These are phyloP conservation scores for Cladosporium sp. DNA, from an alignment of 2,329 filamentous ascomycete species.

Conservation along the genomic window DNA sequence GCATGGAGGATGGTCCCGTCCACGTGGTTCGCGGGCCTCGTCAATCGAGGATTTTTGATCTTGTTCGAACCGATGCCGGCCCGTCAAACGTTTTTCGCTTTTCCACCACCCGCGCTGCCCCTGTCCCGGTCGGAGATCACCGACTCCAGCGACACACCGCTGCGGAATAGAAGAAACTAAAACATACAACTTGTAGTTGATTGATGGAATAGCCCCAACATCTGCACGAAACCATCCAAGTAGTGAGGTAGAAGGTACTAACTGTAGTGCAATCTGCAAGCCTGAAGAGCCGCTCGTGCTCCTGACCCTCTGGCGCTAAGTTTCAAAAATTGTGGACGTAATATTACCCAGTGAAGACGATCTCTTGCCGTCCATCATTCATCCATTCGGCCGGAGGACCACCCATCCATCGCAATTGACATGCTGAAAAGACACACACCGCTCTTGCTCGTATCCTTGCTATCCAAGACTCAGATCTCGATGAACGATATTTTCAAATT, in stretches of 20 bases:
- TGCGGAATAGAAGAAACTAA: not conserved
- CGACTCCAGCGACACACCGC: not conserved
- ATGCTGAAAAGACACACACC: conserved; percentile 1
- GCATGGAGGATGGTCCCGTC: not conserved
- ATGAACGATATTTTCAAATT: not conserved
- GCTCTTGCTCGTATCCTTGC: not conserved
- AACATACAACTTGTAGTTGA: not conserved
- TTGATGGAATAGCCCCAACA: not conserved
- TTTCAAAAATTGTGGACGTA: not conserved
- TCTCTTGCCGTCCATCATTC: not conserved
- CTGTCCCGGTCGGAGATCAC: conserved; percentile 5
- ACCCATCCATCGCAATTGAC: not conserved
- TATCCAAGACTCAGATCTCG: no score
- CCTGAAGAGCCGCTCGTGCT: conserved; percentile 1
- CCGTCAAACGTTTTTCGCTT: not conserved
- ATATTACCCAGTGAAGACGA: not conserved
- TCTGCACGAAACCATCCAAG: not conserved
- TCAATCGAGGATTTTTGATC: not conserved
- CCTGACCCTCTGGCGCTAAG: not conserved
- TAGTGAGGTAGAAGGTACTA: not conserved
- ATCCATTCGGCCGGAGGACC: not conserved
- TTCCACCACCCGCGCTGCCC: not conserved
- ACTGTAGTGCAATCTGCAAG: not conserved
- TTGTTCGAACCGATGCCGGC: not conserved
- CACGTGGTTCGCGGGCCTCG: not conserved